A percentile compares a stretch with the other conserved stretches of the same genome.
Conservation (phyloP, 345 rosid genomes). For the Turritis glabra region DNA sequence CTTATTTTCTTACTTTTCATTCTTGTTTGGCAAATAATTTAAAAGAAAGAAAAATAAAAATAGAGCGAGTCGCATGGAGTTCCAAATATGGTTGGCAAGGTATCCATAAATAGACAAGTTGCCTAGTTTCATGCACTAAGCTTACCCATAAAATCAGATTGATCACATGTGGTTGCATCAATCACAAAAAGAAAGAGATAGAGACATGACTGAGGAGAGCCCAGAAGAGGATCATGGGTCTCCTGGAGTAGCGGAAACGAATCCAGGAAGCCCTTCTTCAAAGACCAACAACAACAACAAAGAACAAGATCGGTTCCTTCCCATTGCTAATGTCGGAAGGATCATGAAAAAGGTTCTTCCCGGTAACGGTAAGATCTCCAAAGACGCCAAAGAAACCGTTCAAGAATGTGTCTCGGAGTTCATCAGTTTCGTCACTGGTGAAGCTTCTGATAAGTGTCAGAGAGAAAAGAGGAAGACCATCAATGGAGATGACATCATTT, state of each 20-base stretch:
- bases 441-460: slow-evolving; percentile 75
- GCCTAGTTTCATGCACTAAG: slow-evolving; percentile 35
- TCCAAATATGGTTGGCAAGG: slow-evolving; percentile 24
- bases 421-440: slow-evolving; percentile 72
- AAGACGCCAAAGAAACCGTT: slow-evolving; percentile 71
- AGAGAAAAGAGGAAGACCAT: slow-evolving; percentile 72
- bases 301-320: slow-evolving; percentile 73
- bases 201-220: slow-evolving; percentile 59
- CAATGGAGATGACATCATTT: slow-evolving; percentile 73
- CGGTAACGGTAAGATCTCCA: slow-evolving; percentile 64
- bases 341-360: slow-evolving; percentile 78
- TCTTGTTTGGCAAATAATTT: neutral
- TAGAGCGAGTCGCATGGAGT: slow-evolving; percentile 36
- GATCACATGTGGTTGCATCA: slow-evolving; percentile 9
- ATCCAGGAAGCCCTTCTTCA: slow-evolving; percentile 58
- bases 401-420: slow-evolving; percentile 81
- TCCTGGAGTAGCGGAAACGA: slow-evolving; percentile 35
- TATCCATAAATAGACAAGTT: slow-evolving; percentile 31
- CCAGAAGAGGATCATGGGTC: slow-evolving; percentile 45
- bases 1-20: neutral
- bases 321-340: slow-evolving; percentile 75
- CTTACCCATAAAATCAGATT: slow-evolving; percentile 35
- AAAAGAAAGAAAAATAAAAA: neutral
- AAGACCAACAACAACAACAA: slow-evolving; percentile 38
- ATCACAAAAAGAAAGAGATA: slow-evolving; percentile 7